Evolutionary conservation across 1,284 basidiomycete genomes (phyloP).

Genomic region (Rhodofomes roseus): DNA sequence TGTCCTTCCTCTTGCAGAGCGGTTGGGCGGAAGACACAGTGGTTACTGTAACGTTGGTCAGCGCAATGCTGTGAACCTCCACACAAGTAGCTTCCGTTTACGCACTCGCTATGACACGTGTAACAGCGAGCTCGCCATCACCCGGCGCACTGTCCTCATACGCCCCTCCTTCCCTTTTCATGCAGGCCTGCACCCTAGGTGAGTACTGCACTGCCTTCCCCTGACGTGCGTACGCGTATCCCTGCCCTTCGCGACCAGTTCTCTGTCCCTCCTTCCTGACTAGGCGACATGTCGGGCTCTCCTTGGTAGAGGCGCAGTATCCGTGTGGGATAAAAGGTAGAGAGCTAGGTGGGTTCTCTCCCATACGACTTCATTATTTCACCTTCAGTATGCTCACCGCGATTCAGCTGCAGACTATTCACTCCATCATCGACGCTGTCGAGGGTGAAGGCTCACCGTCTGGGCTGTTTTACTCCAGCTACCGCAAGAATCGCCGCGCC

Average conservation of each 20-base stretch:
- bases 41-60: too few species aligned
- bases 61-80: too few species aligned
- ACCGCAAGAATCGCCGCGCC: background rate
- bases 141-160: too few species aligned
- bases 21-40: too few species aligned
- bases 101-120: too few species aligned
- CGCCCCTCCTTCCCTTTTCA: background rate
- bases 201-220: background rate
- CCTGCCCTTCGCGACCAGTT: background rate
- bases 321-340: background rate
- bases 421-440: background rate
- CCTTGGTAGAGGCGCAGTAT: background rate
- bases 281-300: background rate
- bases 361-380: background rate
- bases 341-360: background rate
- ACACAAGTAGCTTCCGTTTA: too few species aligned
- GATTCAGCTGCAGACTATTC: background rate
- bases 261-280: background rate
- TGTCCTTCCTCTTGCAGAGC: too few species aligned
- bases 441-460: background rate
- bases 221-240: background rate
- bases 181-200: background rate
- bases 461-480: background rate
- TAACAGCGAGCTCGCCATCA: too few species aligned
- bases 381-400: background rate